Evolutionary conservation across 208 protist species (phyloP).

Genomic region (Phytomonas francai): DNA sequence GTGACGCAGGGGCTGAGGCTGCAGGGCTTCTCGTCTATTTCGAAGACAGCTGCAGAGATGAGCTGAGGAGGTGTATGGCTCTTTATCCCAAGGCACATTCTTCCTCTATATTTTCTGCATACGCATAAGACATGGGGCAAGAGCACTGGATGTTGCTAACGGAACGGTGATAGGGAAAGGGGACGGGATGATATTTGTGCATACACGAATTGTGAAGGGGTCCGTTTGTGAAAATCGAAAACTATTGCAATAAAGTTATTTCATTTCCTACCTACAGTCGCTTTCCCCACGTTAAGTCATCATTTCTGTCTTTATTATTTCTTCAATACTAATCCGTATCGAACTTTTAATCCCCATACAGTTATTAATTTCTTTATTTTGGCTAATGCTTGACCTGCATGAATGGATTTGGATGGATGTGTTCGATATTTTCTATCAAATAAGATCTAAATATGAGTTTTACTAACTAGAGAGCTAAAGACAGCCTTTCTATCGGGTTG

Average conservation of each 20-base stretch:
- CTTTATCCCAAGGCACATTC: not conserved
- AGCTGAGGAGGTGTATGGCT: not conserved
- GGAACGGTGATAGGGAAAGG: not conserved
- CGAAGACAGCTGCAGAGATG: not conserved
- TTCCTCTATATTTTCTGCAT: not conserved
- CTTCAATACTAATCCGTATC: not conserved
- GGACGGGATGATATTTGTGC: not conserved
- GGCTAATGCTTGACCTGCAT: not conserved
- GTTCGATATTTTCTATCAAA: constrained; percentile 6
- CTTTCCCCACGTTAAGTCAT: not conserved
- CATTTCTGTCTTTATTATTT: not conserved
- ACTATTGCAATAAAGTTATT: not conserved
- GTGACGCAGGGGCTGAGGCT: not conserved
- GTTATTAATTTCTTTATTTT: constrained; percentile 3
- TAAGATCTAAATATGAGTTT: constrained; percentile 3
- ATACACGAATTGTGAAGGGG: not conserved
- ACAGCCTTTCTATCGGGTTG: not conserved
- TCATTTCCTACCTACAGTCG: not conserved
- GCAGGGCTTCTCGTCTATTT: not conserved
- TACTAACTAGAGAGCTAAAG: not conserved
- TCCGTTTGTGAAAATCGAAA: not conserved
- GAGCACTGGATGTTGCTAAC: not conserved
- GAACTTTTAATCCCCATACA: not conserved
- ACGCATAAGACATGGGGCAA: not conserved
- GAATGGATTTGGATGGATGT: not conserved